Evolutionary conservation across 2,329 filamentous ascomycete species (phyloP).

Genomic region (Monosporascus sp.): DNA sequence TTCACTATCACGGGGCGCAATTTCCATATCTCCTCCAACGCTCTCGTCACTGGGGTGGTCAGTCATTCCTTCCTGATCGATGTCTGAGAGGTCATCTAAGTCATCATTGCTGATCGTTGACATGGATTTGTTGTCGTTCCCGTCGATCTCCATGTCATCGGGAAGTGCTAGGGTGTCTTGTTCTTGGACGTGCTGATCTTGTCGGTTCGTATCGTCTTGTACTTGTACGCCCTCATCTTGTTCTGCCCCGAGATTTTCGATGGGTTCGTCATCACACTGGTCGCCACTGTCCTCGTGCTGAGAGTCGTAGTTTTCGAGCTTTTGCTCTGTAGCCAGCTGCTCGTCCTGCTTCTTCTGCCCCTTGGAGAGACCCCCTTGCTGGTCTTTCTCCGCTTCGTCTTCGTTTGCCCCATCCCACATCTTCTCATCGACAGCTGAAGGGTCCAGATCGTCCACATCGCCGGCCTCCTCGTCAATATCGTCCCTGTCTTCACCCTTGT

Average conservation of each 20-base stretch:
- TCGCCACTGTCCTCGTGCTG: conserved; percentile 33
- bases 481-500: conserved; percentile 60
- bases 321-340: conserved; percentile 45
- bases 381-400: conserved; percentile 76
- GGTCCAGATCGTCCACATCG: conserved; percentile 85
- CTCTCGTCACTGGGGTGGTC: conserved; percentile 33
- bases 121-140: conserved; percentile 52
- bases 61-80: conserved; percentile 31
- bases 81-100: conserved; percentile 52
- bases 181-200: conserved; percentile 73
- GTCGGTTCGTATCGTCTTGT: conserved; percentile 52
- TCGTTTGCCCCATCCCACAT: conserved; percentile 92
- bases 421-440: conserved; percentile 91
- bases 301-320: conserved; percentile 55
- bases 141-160: conserved; percentile 81
- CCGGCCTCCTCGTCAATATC: conserved; percentile 87
- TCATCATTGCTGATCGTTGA: conserved; percentile 48
- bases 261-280: conserved; percentile 43
- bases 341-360: conserved; percentile 62
- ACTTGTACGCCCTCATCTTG: conserved; percentile 51
- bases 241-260: conserved; percentile 57
- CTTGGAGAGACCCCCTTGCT: conserved; percentile 67
- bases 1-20: conserved; percentile 38
- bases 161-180: conserved; percentile 78
- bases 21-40: conserved; percentile 39